Evolutionary conservation across 805 yeast species (phyloP).

Genomic region (Lachancea lanzarotensis): DNA sequence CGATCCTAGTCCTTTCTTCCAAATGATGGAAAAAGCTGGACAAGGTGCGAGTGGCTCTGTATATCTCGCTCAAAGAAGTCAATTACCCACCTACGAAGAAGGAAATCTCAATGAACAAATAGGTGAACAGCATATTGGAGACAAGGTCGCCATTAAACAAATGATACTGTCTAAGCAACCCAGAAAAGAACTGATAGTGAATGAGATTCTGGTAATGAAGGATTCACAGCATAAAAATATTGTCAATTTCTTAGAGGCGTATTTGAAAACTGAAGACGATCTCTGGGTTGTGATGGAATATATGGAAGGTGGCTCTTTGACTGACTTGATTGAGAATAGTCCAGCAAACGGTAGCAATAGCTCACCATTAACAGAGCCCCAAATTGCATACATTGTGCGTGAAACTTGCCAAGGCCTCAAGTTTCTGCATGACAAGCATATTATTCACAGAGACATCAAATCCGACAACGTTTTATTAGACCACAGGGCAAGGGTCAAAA

Average conservation of each 20-base stretch:
- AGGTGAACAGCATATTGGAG: conserved; percentile 36
- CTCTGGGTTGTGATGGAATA: conserved; percentile 99
- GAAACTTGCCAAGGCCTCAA: conserved; percentile 90
- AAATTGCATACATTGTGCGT: conserved; percentile 83
- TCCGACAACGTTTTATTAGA: conserved; percentile 90
- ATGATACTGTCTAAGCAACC: conserved; percentile 91
- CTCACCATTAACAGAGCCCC: conserved; percentile 62
- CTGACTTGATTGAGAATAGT: conserved; percentile 91
- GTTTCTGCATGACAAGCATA: conserved; percentile 84
- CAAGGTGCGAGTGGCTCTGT: conserved; percentile 99
- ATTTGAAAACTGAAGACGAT: conserved; percentile 68
- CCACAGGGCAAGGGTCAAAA: conserved; percentile 76
- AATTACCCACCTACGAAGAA: conserved; percentile 29
- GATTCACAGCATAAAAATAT: conserved; percentile 91
- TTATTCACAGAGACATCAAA: conserved; percentile 94
- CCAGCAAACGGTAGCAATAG: conserved; percentile 37
- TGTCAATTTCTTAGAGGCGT: conserved; percentile 90
- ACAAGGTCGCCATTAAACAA: conserved; percentile 90
- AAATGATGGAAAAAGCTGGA: conserved; percentile 79
- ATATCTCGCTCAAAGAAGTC: conserved; percentile 66
- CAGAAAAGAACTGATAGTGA: conserved; percentile 87
- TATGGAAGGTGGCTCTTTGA: conserved; percentile 98
- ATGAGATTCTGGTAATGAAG: conserved; percentile 94
- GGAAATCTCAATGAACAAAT: conserved; percentile 13
- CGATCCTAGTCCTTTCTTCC: conserved; percentile 81